Conservation (phyloP, 2,329 filamentous ascomycete species). For the Graphilbum sp. region DNA sequence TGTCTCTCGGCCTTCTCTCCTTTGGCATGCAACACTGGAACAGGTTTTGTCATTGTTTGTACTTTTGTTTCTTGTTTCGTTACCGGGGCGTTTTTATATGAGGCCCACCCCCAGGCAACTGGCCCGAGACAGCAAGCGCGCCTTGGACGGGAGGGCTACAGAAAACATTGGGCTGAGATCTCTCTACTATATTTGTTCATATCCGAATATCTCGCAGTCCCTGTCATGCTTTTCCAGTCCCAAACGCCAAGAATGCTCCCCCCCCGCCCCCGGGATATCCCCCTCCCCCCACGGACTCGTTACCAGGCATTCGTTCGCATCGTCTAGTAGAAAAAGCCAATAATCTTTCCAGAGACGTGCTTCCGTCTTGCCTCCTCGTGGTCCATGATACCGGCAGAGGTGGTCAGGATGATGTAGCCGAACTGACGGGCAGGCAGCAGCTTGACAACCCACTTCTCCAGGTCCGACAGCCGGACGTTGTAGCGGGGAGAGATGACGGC, state of each 20-base stretch:
- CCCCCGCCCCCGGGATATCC: neutral
- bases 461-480: slow-evolving; percentile 93
- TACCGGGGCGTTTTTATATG: no score
- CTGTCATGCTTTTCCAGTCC: slow-evolving; percentile 1
- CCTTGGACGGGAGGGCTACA: no score
- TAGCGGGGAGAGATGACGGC: slow-evolving; percentile 98
- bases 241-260: slow-evolving; percentile 6
- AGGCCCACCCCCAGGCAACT: no score
- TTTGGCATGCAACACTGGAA: no score
- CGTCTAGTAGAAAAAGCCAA: slow-evolving; percentile 94
- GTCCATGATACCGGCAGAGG: slow-evolving; percentile 99
- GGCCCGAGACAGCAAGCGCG: no score
- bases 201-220: neutral
- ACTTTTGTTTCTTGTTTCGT: no score
- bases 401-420: slow-evolving; percentile 97
- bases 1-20: no score
- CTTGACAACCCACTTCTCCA: slow-evolving; percentile 99
- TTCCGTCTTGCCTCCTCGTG: slow-evolving; percentile 98
- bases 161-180: neutral
- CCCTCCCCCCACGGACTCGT: neutral
- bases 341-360: slow-evolving; percentile 97
- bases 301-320: no score
- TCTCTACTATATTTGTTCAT: neutral
- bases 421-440: slow-evolving; percentile 99
- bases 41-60: no score